A percentile compares a stretch with the other conserved stretches of the same genome.
Evolutionary conservation across 345 rosid species (phyloP).

Genomic region (Eucalyptus tenuipes): DNA sequence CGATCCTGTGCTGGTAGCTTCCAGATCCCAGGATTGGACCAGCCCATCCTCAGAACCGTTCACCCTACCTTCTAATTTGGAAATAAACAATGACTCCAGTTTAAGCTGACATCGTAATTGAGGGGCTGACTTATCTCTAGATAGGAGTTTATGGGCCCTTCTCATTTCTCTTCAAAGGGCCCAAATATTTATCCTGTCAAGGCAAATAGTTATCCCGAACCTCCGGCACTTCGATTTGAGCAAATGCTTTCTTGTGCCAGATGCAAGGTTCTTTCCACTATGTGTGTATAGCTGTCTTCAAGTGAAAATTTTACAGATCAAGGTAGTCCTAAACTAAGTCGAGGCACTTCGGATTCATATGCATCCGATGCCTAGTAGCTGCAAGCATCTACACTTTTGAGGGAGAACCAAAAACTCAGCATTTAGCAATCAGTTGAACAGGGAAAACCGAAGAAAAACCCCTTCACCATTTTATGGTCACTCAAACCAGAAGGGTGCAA

Average conservation of each 20-base stretch:
- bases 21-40: background rate
- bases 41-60: background rate
- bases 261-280: background rate
- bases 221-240: background rate
- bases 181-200: background rate
- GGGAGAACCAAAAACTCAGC: background rate
- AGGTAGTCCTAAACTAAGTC: background rate
- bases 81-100: background rate
- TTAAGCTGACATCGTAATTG: background rate
- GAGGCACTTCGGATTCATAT: background rate
- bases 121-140: background rate
- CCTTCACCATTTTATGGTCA: background rate
- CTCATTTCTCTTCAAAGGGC: background rate
- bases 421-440: background rate
- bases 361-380: background rate
- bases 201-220: background rate
- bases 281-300: background rate
- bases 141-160: background rate
- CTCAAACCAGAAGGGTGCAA: background rate
- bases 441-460: background rate
- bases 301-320: background rate
- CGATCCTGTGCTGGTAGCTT: background rate
- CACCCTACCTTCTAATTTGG: background rate
- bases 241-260: background rate
- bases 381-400: background rate